Base-by-base conservation (phyloP, 2,329 filamentous ascomycete genomes). In the Meredithiella fracta region DNA sequence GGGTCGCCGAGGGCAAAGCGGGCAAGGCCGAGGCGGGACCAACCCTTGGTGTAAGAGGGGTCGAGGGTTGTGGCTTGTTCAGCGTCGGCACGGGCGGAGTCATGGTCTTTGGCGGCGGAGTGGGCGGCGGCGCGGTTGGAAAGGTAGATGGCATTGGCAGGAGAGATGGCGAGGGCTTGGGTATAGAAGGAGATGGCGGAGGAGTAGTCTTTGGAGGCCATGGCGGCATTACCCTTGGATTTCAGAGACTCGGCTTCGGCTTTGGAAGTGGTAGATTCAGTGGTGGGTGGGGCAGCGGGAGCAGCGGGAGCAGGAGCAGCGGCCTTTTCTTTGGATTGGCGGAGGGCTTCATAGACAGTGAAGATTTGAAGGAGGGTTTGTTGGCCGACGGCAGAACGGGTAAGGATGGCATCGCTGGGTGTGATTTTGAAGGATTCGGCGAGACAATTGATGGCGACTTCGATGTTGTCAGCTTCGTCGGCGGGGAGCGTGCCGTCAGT, bases 91-190 rank as follows among this genome's bases (percentile, higher is more conserved):
- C 80, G 82, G 11, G 92, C 92, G 60, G 85, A 82, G 60, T 84
- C 80, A 72, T 97, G 90, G 70, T 95, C 83, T 63, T 82, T 80
- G 60, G 81, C 81, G 22, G 88, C 91, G 26, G 83, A 89, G 76
- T 94, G 86, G 4, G 92, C 92, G 50, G 92, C 92, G 9, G 92
- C 92, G 62, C 92, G 88, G 79, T 98, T 98, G 60, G 88, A 95
- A 42, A 98, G 84, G 76, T 92, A 98, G 70, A 98, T 92, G 40
- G 90, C 86, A 72, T 98, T 97, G 62, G 79, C 74, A 1, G 92
- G 88, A 62, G 86, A 72, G 54, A 96, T 74, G 56, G 79, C 76
- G 25, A 98, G 80, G 3, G 92, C 92, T 69, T 91, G 77, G 25
- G 86, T 87, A 76, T 98, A 98, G 62, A 86, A 75, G 63, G 87